phyloP scores from a whole-genome alignment of 2,329 filamentous ascomycete species.

The Aspergillus sp. region DNA sequence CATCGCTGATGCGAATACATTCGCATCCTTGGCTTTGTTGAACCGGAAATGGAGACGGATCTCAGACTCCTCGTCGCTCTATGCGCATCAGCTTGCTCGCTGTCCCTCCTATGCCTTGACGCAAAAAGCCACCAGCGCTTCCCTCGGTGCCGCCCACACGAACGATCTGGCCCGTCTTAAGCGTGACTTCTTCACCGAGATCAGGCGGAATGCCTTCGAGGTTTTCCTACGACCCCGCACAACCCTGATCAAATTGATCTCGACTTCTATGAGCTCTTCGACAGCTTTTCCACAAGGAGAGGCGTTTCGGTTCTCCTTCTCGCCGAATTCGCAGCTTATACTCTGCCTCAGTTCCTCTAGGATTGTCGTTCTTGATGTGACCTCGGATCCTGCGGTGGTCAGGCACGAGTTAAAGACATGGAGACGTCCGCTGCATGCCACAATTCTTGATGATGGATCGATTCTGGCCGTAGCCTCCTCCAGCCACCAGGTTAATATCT shows the following conservation, averaged over 20 bases:
- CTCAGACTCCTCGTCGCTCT: constrained; percentile 44
- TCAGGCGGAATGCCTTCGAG: constrained; percentile 75
- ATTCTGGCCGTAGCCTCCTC: constrained; percentile 76
- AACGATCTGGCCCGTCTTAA: constrained; percentile 59
- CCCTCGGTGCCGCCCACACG: constrained; percentile 35
- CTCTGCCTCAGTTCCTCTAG: constrained; percentile 82
- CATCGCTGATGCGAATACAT: constrained; percentile 45
- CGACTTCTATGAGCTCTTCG: constrained; percentile 78
- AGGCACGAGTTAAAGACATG: constrained; percentile 76
- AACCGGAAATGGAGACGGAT: constrained; percentile 44
- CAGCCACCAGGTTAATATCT: constrained; percentile 83
- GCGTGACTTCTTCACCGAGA: constrained; percentile 64
- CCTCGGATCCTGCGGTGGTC: constrained; percentile 58
- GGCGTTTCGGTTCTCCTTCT: constrained; percentile 80
- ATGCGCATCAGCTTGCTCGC: constrained; percentile 45
- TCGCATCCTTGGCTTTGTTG: constrained; percentile 46
- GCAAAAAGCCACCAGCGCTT: constrained; percentile 24
- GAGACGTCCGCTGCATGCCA: constrained; percentile 70
- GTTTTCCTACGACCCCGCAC: constrained; percentile 68
- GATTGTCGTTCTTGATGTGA: constrained; percentile 73
- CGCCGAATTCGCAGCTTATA: constrained; percentile 69
- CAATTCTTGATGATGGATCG: constrained; percentile 74
- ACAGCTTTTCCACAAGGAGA: constrained; percentile 77
- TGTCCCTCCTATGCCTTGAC: constrained; percentile 42
- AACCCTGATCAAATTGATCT: constrained; percentile 76